A percentile compares a stretch with the other conserved stretches of the same genome.
Evolutionary conservation across 805 yeast species (phyloP).

Genomic region (Ogataea nitratoaversa): DNA sequence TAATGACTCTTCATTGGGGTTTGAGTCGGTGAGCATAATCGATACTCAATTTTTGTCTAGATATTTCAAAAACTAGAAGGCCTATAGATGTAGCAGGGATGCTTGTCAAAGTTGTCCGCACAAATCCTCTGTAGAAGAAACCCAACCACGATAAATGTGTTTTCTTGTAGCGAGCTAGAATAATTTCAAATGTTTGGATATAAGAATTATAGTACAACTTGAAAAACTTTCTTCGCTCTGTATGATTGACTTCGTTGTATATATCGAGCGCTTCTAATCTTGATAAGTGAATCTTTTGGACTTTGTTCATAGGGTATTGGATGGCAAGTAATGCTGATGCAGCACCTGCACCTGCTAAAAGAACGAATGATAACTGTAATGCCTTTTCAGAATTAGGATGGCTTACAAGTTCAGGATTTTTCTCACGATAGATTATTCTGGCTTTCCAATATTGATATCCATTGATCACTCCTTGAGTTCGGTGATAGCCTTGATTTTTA

Average conservation of each 20-base stretch:
- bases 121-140: slow-evolving; percentile 78
- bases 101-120: slow-evolving; percentile 63
- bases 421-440: slow-evolving; percentile 16
- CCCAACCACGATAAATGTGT: slow-evolving; percentile 54
- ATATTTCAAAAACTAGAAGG: slow-evolving; percentile 74
- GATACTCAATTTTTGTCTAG: slow-evolving; percentile 44
- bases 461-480: slow-evolving; percentile 42
- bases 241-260: slow-evolving; percentile 36
- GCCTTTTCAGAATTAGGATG: slow-evolving; percentile 34
- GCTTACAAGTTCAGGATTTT: slow-evolving; percentile 13
- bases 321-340: slow-evolving; percentile 71
- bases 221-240: slow-evolving; percentile 28
- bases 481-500: slow-evolving; percentile 60
- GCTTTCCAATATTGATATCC: slow-evolving; percentile 36
- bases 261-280: slow-evolving; percentile 78
- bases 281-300: slow-evolving; percentile 76
- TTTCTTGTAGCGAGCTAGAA: slow-evolving; percentile 48
- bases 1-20: not conserved
- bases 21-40: slow-evolving; percentile 19
- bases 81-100: slow-evolving; percentile 91
- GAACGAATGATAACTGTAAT: slow-evolving; percentile 63
- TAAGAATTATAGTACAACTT: slow-evolving; percentile 70
- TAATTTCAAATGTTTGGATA: slow-evolving; percentile 65
- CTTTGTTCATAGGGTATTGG: slow-evolving; percentile 76
- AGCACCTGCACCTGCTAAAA: slow-evolving; percentile 85